Base-by-base conservation (phyloP, 345 rosid species). In the Murraya paniculata region DNA sequence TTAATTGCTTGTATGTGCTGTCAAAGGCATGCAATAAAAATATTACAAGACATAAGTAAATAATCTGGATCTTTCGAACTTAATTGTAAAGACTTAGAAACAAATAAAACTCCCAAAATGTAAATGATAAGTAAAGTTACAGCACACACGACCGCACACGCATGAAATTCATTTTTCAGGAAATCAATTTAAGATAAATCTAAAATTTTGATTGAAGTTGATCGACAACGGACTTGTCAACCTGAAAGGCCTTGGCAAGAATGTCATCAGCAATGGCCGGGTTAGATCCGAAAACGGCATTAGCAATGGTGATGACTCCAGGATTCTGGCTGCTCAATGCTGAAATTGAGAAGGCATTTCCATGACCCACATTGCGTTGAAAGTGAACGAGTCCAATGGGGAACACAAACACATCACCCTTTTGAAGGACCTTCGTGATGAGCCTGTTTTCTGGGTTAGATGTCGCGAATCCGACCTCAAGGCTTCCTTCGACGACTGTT, bases 391-490 rank as follows among this genome's bases (percentile, higher is more conserved):
- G 85, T 27, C 85, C 87, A 36, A 70, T 18, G 0, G 78, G 85
- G 59, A 82, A 82, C 19, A 82, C 82, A 18, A 85, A 82, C 48
- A 38, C 78, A 6, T 82, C 82, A 25, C 83, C 83, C 67, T 80
- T 74, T 2, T 74, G 9, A 24, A 82, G 80, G 2, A 75, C 79
- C 83, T 79, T 85, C 1, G 75, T 48, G 39, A 80, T 68, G 73
- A 85, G 67, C 64, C 73, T 38, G 75, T 82, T 85, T 7, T 65
- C 80, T 1, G 83, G 87, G 35, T 79, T 73, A 10, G 85, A 82
- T 1, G 80, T 85, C 48, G 80, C 53, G 39, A 82, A 82, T 18
- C 87, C 85, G 7, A 74, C 74, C 0, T 22, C 6, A 10, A 85
- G 36, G 22, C 38, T 75, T 27, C 87, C 85, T 66, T 85, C 80